Conservation (phyloP, 164 flowering plant genomes). For the Kalanchoe fedtschenkoi region DNA sequence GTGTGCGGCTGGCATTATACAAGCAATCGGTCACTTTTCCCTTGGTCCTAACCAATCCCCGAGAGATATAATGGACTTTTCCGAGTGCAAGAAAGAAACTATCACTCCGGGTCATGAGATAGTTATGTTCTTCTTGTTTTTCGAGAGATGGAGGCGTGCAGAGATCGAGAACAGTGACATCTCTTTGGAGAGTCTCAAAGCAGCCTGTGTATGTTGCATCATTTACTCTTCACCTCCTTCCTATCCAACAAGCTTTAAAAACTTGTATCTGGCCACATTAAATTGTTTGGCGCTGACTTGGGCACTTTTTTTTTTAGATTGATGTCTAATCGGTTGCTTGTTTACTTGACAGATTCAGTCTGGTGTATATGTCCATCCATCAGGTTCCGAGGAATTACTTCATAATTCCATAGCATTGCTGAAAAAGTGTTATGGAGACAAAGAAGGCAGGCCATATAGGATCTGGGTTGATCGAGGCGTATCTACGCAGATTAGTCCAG, state of each 20-base stretch:
- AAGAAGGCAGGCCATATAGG: constrained; percentile 44
- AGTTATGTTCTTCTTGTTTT: constrained; percentile 57
- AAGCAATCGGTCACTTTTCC: constrained; percentile 74
- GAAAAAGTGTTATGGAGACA: constrained; percentile 39
- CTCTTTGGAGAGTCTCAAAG: constrained; percentile 28
- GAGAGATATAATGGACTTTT: constrained; percentile 44
- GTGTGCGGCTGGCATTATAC: constrained; percentile 78
- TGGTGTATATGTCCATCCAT: constrained; percentile 49
- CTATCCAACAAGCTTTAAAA: neutral
- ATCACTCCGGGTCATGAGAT: constrained; percentile 41
- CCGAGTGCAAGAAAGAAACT: constrained; percentile 22
- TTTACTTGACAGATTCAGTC: constrained; percentile 29
- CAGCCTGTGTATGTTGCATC: constrained; percentile 31
- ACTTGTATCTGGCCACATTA: neutral
- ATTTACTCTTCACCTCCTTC: neutral
- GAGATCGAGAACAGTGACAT: constrained; percentile 43
- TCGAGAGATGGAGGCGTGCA: constrained; percentile 68
- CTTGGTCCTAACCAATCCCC: constrained; percentile 54
- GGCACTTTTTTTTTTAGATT: too few species aligned
- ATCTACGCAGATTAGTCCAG: constrained; percentile 36
- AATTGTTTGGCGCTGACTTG: neutral
- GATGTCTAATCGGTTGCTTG: neutral
- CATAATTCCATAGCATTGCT: constrained; percentile 24
- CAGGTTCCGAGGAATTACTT: constrained; percentile 42
- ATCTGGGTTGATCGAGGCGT: constrained; percentile 61